phyloP scores from a whole-genome alignment of 2,329 filamentous ascomycete genomes.

The Neoscytalidium dimidiatum region DNA sequence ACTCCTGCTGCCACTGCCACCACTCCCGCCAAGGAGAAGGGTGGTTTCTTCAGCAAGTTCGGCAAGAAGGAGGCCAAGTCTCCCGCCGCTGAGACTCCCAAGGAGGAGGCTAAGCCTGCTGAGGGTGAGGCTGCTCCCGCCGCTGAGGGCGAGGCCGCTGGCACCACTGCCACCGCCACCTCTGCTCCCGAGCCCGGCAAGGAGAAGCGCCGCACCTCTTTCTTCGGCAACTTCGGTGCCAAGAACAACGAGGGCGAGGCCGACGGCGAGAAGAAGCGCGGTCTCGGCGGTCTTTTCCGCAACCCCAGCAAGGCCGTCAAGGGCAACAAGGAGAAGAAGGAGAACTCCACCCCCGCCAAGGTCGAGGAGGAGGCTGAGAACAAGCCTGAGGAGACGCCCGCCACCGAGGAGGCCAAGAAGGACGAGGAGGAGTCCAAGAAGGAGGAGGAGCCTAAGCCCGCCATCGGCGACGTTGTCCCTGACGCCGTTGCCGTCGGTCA shows the following conservation, averaged over 20 bases:
- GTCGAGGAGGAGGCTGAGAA: constrained; percentile 34
- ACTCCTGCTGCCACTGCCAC: constrained; percentile 36
- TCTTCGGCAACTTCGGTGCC: constrained; percentile 51
- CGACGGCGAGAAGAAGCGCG: constrained; percentile 29
- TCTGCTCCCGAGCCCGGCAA: constrained; percentile 46
- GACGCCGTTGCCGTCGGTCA: constrained; percentile 43
- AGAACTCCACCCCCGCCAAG: constrained; percentile 29
- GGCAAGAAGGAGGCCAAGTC: constrained; percentile 70
- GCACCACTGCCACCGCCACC: constrained; percentile 27
- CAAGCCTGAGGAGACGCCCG: constrained; percentile 31
- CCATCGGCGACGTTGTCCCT: constrained; percentile 41
- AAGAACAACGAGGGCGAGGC: constrained; percentile 53
- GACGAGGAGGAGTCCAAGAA: constrained; percentile 24
- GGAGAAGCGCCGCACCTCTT: constrained; percentile 54
- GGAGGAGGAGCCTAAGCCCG: constrained; percentile 30
- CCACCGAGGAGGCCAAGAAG: constrained; percentile 29
- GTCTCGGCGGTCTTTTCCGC: constrained; percentile 38
- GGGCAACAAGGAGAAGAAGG: constrained; percentile 23
- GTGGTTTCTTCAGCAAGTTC: constrained; percentile 66
- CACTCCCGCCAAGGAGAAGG: constrained; percentile 50
- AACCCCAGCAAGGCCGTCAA: constrained; percentile 38
- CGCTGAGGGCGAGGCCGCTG: constrained; percentile 25
- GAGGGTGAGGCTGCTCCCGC: constrained; percentile 22
- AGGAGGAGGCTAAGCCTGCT: constrained; percentile 29
- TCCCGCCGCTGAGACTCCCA: constrained; percentile 34